Conservation (phyloP, 2,329 filamentous ascomycete genomes). For the Hyphodiscus sp. region DNA sequence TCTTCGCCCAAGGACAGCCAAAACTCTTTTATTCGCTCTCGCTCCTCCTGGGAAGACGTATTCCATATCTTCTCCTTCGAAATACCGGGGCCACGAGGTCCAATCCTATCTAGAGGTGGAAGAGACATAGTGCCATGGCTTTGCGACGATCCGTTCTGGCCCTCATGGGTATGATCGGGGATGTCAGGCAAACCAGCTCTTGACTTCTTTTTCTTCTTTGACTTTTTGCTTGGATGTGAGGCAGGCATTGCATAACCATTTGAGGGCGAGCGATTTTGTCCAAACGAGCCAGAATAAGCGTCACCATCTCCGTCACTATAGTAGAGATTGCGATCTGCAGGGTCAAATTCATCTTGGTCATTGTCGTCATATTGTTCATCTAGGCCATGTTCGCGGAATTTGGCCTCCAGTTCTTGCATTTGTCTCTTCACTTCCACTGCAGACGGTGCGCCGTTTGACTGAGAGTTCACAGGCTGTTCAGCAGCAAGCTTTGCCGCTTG, state of each 20-base stretch:
- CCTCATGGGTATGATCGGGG: conserved; percentile 15
- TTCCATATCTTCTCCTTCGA: conserved; percentile 88
- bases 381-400: conserved; percentile 24
- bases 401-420: conserved; percentile 25
- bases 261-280: conserved; percentile 25
- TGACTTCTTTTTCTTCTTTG: conserved; percentile 36
- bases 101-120: conserved; percentile 25
- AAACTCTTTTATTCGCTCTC: conserved; percentile 96
- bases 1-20: conserved; percentile 94
- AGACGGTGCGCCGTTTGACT: conserved; percentile 18
- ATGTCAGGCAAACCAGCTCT: conserved; percentile 20
- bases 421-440: conserved; percentile 15
- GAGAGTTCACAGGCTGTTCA: conserved; percentile 19
- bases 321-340: conserved; percentile 31
- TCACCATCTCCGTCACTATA: conserved; percentile 1
- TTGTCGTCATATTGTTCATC: conserved; percentile 24
- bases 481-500: conserved; percentile 34
- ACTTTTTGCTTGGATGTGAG: conserved; percentile 28
- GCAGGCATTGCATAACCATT: conserved; percentile 26
- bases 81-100: conserved; percentile 33
- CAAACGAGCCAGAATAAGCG: conserved; percentile 29
- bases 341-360: conserved; percentile 35
- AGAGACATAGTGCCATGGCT: conserved; percentile 28
- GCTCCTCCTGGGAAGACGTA: conserved; percentile 86
- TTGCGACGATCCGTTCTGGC: conserved; percentile 24